phyloP scores from a whole-genome alignment of 2,329 filamentous ascomycete genomes.

The Penicillium sp. region DNA sequence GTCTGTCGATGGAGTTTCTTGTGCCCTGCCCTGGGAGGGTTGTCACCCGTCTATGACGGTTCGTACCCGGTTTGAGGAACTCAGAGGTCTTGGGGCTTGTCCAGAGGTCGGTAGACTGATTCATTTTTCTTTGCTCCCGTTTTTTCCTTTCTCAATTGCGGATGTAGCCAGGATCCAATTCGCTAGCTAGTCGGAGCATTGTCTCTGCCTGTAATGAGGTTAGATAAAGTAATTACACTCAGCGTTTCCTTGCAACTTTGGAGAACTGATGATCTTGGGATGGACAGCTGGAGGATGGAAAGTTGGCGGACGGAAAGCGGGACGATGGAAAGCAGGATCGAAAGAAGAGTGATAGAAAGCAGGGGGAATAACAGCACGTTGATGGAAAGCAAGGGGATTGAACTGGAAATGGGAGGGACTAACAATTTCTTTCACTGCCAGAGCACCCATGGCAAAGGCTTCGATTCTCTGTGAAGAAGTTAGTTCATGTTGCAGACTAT shows the following conservation, averaged over 20 bases:
- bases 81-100: background rate
- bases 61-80: background rate
- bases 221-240: background rate
- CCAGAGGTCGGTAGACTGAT: background rate
- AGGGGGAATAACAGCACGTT: background rate
- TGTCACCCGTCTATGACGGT: background rate
- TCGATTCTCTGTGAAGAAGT: background rate
- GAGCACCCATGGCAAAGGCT: background rate
- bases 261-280: background rate
- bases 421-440: background rate
- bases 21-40: background rate
- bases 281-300: background rate
- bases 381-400: background rate
- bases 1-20: background rate
- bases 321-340: background rate
- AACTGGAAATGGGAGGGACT: background rate
- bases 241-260: background rate
- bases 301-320: background rate
- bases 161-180: background rate
- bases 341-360: background rate
- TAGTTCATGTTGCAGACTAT: background rate
- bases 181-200: background rate
- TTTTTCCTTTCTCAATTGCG: background rate
- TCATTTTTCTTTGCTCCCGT: too few relatives aligned
- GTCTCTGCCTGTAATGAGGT: background rate